phyloP scores from a whole-genome alignment of 345 rosid genomes.

The Combretum micranthum region DNA sequence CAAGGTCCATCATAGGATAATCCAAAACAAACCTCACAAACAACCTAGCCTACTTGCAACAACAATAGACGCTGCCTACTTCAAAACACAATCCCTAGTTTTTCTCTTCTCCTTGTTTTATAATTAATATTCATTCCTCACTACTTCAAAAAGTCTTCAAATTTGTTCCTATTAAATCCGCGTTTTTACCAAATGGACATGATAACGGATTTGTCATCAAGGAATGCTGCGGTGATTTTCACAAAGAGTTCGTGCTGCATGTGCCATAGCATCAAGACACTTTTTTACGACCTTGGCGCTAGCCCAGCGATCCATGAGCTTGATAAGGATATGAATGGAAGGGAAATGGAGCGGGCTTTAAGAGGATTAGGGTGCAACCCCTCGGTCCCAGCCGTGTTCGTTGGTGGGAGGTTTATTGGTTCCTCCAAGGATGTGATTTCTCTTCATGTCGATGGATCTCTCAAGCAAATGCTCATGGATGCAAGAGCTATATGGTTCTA shows the following conservation, averaged over 20 bases:
- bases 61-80: neutral
- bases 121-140: neutral
- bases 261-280: conserved; percentile 93
- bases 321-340: conserved; percentile 67
- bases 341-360: conserved; percentile 83
- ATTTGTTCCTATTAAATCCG: neutral
- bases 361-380: conserved; percentile 61
- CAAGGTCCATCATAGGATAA: conserved; percentile 21
- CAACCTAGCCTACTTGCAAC: conserved; percentile 4
- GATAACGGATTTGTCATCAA: conserved; percentile 72
- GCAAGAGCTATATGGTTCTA: conserved; percentile 95
- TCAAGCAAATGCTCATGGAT: conserved; percentile 88
- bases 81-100: neutral
- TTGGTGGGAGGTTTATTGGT: conserved; percentile 85
- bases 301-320: conserved; percentile 96
- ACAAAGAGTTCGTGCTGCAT: conserved; percentile 96
- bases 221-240: conserved; percentile 95
- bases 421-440: conserved; percentile 91
- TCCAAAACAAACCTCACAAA: conserved; percentile 11
- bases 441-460: conserved; percentile 79
- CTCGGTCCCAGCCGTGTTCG: conserved; percentile 88
- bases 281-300: conserved; percentile 89
- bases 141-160: neutral
- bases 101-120: neutral
- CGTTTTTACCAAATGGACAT: conserved; percentile 50